phyloP scores from a whole-genome alignment of 805 yeast species.

The Pichia heedii region DNA sequence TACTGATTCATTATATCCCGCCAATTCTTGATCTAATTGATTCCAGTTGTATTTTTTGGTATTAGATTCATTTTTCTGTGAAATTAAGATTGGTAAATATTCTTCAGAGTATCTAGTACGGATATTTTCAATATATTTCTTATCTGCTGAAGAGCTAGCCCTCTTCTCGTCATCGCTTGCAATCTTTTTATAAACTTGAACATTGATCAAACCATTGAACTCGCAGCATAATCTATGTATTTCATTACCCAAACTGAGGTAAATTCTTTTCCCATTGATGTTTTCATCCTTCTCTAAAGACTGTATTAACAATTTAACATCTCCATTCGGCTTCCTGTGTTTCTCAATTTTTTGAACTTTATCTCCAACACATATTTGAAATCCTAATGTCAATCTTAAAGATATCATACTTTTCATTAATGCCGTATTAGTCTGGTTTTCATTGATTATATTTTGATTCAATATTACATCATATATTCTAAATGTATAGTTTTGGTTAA shows the following conservation, averaged over 20 bases:
- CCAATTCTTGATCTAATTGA: slow-evolving; percentile 79
- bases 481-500: slow-evolving; percentile 64
- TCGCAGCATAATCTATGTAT: slow-evolving; percentile 78
- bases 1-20: slow-evolving; percentile 77
- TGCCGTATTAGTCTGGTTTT: slow-evolving; percentile 45
- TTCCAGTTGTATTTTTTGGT: slow-evolving; percentile 75
- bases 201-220: slow-evolving; percentile 61
- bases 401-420: slow-evolving; percentile 83
- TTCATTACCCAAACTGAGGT: slow-evolving; percentile 70
- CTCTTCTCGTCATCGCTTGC: slow-evolving; percentile 12
- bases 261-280: slow-evolving; percentile 54
- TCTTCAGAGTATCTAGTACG: slow-evolving; percentile 71
- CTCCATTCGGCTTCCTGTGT: slow-evolving; percentile 46
- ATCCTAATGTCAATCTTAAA: slow-evolving; percentile 74
- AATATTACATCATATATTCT: slow-evolving; percentile 75
- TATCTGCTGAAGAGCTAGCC: slow-evolving; percentile 14
- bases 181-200: slow-evolving; percentile 55
- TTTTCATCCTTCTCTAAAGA: slow-evolving; percentile 37
- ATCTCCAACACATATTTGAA: slow-evolving; percentile 78
- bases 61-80: slow-evolving; percentile 39
- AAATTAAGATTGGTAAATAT: slow-evolving; percentile 50
- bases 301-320: slow-evolving; percentile 43
- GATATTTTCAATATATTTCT: slow-evolving; percentile 44
- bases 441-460: slow-evolving; percentile 46
- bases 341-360: slow-evolving; percentile 58